phyloP scores from a whole-genome alignment of 1,284 basidiomycete species.

The Omphalotus olearius region DNA sequence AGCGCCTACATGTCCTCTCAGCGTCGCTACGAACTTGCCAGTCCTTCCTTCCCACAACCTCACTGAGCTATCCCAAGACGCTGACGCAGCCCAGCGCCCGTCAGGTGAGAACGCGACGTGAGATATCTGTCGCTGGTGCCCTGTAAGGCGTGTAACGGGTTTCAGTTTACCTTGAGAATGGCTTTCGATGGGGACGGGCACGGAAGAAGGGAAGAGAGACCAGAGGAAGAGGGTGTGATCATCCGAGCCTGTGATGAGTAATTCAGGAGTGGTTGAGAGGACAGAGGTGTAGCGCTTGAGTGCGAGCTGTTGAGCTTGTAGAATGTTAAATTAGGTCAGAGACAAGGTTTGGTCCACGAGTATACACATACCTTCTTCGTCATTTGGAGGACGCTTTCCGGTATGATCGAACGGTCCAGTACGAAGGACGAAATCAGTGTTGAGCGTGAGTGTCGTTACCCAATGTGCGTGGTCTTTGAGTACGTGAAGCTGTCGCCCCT shows the following conservation, averaged over 20 bases:
- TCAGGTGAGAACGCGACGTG: conserved; percentile 97
- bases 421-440: conserved; percentile 92
- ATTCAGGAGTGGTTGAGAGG: conserved; percentile 68
- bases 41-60: conserved; percentile 93
- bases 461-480: conserved; percentile 97
- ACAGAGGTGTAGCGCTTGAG: conserved; percentile 72
- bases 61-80: conserved; percentile 89
- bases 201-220: conserved; percentile 63
- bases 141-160: conserved; percentile 84
- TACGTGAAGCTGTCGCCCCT: conserved; percentile 68
- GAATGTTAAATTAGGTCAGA: not conserved
- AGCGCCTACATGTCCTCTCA: conserved; percentile 91
- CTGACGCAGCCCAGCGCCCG: conserved; percentile 87
- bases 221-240: conserved; percentile 94
- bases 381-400: conserved; percentile 67
- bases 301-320: conserved; percentile 69
- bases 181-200: conserved; percentile 20
- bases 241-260: conserved; percentile 91
- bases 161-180: conserved; percentile 60
- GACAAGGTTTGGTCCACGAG: not conserved
- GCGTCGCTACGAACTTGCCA: conserved; percentile 89
- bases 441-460: conserved; percentile 96
- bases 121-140: conserved; percentile 93
- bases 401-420: conserved; percentile 95
- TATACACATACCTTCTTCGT: conserved; percentile 65